phyloP scores from a whole-genome alignment of 345 rosid genomes.

The Mallotus nudiflorus region DNA sequence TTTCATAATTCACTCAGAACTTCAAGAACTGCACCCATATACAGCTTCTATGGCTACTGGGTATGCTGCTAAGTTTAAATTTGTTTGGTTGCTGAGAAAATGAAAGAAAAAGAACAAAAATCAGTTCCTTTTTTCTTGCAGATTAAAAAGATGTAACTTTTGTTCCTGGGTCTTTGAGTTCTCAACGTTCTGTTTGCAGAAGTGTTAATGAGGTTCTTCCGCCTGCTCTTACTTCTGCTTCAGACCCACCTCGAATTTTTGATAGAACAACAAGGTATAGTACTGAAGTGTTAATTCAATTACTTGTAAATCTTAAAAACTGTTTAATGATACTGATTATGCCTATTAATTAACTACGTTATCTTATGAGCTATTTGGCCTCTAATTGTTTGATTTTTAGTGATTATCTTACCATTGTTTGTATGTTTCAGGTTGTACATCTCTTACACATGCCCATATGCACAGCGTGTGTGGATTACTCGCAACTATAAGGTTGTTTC shows the following conservation, averaged over 20 bases:
- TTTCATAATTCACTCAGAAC: background rate
- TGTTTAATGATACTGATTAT: no score
- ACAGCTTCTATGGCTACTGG: slow-evolving; percentile 30
- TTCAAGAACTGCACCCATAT: slow-evolving; percentile 10
- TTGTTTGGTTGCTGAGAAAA: slow-evolving; percentile 5
- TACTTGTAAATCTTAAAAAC: background rate
- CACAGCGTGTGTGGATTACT: slow-evolving; percentile 78
- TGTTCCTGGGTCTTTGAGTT: no score
- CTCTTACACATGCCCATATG: slow-evolving; percentile 68
- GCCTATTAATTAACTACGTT: no score
- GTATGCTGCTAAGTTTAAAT: slow-evolving; percentile 10
- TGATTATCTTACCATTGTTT: background rate
- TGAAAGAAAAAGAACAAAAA: background rate
- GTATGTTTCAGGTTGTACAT: slow-evolving; percentile 56
- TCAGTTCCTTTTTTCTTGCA: no score
- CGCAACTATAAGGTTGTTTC: slow-evolving; percentile 77
- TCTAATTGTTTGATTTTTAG: background rate
- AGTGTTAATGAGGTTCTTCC: no score
- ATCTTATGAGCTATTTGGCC: no score
- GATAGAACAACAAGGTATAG: slow-evolving; percentile 73
- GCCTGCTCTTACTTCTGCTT: no score
- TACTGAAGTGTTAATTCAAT: slow-evolving; percentile 1
- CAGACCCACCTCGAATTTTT: slow-evolving; percentile 61
- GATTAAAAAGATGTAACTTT: background rate
- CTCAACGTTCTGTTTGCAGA: no score